phyloP scores from a whole-genome alignment of 2,329 filamentous ascomycete species.

The Zasmidium cellare region DNA sequence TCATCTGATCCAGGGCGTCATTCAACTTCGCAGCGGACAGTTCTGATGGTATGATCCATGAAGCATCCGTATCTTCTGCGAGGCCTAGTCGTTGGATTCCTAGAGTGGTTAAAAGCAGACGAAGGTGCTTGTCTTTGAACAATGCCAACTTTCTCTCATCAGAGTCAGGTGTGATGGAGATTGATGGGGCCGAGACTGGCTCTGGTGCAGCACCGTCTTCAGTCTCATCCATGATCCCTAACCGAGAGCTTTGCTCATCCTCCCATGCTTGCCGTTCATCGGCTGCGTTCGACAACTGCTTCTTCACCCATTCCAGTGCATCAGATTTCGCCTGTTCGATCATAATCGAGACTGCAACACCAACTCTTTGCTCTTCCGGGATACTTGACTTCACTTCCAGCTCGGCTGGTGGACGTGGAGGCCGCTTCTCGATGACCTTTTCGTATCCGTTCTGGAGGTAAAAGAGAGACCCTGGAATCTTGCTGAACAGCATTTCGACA shows the following conservation, averaged over 20 bases:
- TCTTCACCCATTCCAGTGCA: conserved; percentile 79
- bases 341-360: conserved; percentile 75
- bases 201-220: conserved; percentile 19
- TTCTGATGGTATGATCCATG: conserved; percentile 73
- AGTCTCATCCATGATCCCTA: conserved; percentile 36
- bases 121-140: conserved; percentile 86
- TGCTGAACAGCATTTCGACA: conserved; percentile 93
- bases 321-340: conserved; percentile 77
- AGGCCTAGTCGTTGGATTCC: conserved; percentile 66
- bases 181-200: conserved; percentile 48
- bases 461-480: conserved; percentile 77
- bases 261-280: conserved; percentile 78
- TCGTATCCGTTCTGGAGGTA: conserved; percentile 92
- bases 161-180: conserved; percentile 62
- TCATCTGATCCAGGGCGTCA: conserved; percentile 70
- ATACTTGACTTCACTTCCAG: conserved; percentile 76
- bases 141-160: conserved; percentile 70
- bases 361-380: conserved; percentile 66
- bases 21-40: conserved; percentile 66
- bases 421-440: conserved; percentile 67
- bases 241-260: conserved; percentile 64
- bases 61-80: conserved; percentile 72
- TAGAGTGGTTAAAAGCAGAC: conserved; percentile 76
- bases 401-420: conserved; percentile 72
- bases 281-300: conserved; percentile 65